A percentile compares a stretch with the other conserved stretches of the same genome.
These are phyloP conservation scores for Colletotrichum sp. DNA, from an alignment of 2,329 filamentous ascomycete genomes.

Conservation along the genomic window DNA sequence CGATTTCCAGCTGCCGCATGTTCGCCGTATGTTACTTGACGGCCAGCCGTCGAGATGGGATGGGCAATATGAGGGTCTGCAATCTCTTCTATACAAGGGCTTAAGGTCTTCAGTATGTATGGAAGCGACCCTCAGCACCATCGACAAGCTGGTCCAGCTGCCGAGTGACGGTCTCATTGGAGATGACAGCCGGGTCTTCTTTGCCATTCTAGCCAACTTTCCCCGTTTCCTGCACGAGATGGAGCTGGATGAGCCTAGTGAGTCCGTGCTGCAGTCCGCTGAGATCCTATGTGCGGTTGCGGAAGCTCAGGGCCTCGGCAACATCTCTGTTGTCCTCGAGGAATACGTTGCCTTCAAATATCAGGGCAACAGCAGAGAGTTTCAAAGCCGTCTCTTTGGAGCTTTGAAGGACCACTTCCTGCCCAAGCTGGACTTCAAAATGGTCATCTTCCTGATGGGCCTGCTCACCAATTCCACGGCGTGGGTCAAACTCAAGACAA, in stretches of 20 bases:
- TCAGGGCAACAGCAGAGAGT: constrained; percentile 69
- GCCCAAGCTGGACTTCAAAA: constrained; percentile 80
- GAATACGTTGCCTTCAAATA: constrained; percentile 73
- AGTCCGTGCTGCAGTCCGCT: constrained; percentile 66
- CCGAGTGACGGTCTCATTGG: constrained; percentile 84
- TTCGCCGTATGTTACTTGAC: constrained; percentile 75
- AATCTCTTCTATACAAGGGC: constrained; percentile 88
- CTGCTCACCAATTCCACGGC: constrained; percentile 86
- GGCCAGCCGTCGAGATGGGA: constrained; percentile 89
- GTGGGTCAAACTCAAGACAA: constrained; percentile 92
- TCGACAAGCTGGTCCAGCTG: constrained; percentile 80
- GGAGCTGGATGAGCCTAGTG: constrained; percentile 66
- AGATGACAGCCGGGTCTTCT: constrained; percentile 81
- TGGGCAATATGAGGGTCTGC: constrained; percentile 84
- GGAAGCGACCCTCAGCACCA: constrained; percentile 75
- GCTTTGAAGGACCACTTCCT: constrained; percentile 82
- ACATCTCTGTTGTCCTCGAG: constrained; percentile 72
- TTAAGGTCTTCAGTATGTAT: constrained; percentile 85
- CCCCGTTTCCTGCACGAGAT: constrained; percentile 83
- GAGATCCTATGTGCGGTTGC: constrained; percentile 75
- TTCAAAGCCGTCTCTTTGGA: constrained; percentile 74
- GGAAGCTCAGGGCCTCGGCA: constrained; percentile 71
- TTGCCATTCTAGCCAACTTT: constrained; percentile 88
- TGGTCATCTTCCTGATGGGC: constrained; percentile 89
- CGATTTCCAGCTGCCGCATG: constrained; percentile 73